These are phyloP conservation scores for Yamadazyma akitaensis DNA, from an alignment of 805 yeast genomes.

Conservation along the genomic window DNA sequence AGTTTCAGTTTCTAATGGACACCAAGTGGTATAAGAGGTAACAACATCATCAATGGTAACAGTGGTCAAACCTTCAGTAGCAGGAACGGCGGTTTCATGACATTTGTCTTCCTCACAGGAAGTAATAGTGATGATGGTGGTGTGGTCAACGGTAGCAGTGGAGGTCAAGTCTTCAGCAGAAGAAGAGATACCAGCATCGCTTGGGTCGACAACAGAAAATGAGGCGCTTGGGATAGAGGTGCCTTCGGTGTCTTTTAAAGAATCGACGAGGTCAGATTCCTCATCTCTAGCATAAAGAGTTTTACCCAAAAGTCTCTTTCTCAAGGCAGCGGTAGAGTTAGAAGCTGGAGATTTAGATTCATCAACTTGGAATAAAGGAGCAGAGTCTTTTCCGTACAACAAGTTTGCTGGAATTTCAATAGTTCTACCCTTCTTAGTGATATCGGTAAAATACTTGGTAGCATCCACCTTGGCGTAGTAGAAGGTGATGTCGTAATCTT, in stretches of 20 bases:
- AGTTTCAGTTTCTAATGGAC: slow-evolving; percentile 26
- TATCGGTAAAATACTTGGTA: slow-evolving; percentile 32
- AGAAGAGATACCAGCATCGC: slow-evolving; percentile 7
- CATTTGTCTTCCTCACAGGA: slow-evolving; percentile 34
- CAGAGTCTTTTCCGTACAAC: slow-evolving; percentile 23
- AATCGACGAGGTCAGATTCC: slow-evolving; percentile 24
- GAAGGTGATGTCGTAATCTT: slow-evolving; percentile 31
- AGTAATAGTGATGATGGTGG: slow-evolving; percentile 36
- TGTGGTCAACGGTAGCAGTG: slow-evolving; percentile 16
- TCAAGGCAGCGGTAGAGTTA: slow-evolving; percentile 39
- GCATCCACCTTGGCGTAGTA: slow-evolving; percentile 28
- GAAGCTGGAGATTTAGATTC: slow-evolving; percentile 24
- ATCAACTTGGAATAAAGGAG: slow-evolving; percentile 29
- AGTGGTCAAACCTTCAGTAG: slow-evolving; percentile 25
- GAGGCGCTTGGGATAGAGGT: slow-evolving; percentile 12
- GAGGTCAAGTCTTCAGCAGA: slow-evolving; percentile 14
- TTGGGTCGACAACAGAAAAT: slow-evolving; percentile 16
- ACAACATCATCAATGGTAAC: slow-evolving; percentile 28
- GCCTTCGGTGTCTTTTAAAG: slow-evolving; percentile 21
- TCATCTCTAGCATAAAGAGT: slow-evolving; percentile 30
- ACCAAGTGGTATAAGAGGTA: slow-evolving; percentile 33
- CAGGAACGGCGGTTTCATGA: slow-evolving; percentile 20
- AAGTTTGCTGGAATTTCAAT: slow-evolving; percentile 31
- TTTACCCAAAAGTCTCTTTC: slow-evolving; percentile 33
- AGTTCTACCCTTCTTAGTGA: slow-evolving; percentile 28